Base-by-base conservation (phyloP, 176 grass and related monocot species). In the Aegilops speltoides region DNA sequence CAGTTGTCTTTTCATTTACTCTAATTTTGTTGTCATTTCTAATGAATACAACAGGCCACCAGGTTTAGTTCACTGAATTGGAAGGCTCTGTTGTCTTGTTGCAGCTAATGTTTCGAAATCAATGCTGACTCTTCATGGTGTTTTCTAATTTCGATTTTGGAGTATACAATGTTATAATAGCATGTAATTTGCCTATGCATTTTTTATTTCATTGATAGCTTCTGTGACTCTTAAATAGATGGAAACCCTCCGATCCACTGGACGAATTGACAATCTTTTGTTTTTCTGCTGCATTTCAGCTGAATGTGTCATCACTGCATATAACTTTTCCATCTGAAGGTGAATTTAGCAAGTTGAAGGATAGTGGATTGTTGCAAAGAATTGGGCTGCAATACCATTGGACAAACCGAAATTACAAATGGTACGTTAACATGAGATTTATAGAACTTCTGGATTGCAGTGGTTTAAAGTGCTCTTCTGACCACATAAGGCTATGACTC, bases 301-400 rank as follows among this genome's bases (percentile, higher is more conserved):
- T 98, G 78, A 84, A 88, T 4, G 86, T 92, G 52, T 98, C 96
- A 84, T 98, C 93, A 38, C 85, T 98, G 36, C 96, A 98, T 85
- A 82, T 98, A 63, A 98, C 93, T 82, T 98, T 98, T 94, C 96
- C 96, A n/a, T 92, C 90, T 43, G 90, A 98, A 94, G 88, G 70
- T 79, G 96, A 98, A 88, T 98, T 91, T 88, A 48, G 84, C 40
- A 95, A 88, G 84, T 83, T 98, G 81, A 94, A 92, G 88, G 87
- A 91, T 62, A 91, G n/a, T 38, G 96, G 86, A 2, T 92, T 94
- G 82, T 81, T 98, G 75, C 93, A 92, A 83, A 94, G 93, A 89
- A 92, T 86, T 3, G 93, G 96, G 64, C 86, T 98, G 90, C 96
- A 98, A 64, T 98, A 95, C 83, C 96, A 98, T 46, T 98, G 96